Percentiles rank a stretch among this genome's conserved stretches.
These are phyloP conservation scores for Tritrichomonas foetus DNA, from an alignment of 208 protist species.

Conservation along the genomic window DNA sequence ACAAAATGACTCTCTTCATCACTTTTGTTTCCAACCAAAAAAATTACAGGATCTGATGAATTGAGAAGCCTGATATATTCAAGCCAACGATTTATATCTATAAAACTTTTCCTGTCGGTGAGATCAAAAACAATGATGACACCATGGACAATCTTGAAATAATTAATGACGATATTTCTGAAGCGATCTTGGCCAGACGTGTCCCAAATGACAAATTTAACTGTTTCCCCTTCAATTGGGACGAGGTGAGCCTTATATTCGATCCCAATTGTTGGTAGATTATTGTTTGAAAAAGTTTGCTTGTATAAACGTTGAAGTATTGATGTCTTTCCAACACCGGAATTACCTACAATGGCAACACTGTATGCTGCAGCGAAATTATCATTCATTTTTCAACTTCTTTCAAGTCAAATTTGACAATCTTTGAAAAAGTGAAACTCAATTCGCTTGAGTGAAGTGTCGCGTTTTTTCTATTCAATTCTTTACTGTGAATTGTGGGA, in stretches of 20 bases:
- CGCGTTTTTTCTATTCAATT: no score
- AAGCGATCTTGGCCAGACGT: constrained; percentile 19
- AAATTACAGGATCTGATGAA: constrained; percentile 12
- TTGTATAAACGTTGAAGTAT: background rate
- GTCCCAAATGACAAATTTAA: constrained; percentile 39
- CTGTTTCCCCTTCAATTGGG: no score
- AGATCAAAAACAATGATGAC: background rate
- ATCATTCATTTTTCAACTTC: no score
- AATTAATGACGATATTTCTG: background rate
- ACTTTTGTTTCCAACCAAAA: background rate
- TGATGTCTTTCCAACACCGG: background rate
- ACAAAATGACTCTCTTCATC: no score
- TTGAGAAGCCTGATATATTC: background rate
- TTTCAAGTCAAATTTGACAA: no score
- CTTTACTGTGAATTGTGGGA: no score
- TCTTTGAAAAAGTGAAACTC: no score
- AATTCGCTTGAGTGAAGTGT: no score
- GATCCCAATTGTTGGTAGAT: no score
- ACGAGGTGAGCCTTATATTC: no score
- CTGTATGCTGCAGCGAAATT: no score
- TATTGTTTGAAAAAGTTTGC: no score
- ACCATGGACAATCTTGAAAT: background rate
- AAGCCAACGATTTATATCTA: background rate
- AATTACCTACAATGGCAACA: background rate
- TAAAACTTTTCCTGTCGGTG: background rate